Evolutionary conservation across 1,284 basidiomycete species (phyloP).

Genomic region (Fomitiporia mediterranea): DNA sequence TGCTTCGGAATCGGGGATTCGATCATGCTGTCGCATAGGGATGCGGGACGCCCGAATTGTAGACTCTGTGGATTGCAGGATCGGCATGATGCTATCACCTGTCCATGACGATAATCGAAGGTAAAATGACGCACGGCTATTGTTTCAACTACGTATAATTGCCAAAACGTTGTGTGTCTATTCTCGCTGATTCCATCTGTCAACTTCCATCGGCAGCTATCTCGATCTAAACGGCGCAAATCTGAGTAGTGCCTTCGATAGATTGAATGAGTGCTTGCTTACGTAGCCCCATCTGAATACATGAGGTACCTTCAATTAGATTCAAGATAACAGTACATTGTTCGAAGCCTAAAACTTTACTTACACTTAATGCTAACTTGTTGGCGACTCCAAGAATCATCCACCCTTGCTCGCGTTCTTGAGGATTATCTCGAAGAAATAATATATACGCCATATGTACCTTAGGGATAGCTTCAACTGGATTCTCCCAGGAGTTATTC

Average conservation of each 20-base stretch:
- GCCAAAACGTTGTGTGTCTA: constrained; percentile 60
- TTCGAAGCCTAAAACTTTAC: constrained; percentile 22
- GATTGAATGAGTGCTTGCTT: constrained; percentile 25
- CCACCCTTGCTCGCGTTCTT: constrained; percentile 46
- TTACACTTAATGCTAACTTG: constrained; percentile 52
- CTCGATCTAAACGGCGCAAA: constrained; percentile 44
- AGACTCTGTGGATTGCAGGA: constrained; percentile 44
- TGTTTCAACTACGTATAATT: constrained; percentile 53
- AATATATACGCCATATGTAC: constrained; percentile 53
- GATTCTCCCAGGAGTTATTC: background rate
- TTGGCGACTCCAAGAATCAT: constrained; percentile 53
- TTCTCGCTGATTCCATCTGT: constrained; percentile 39
- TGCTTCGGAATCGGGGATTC: constrained; percentile 54
- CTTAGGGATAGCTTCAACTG: constrained; percentile 29
- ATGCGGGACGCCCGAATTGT: constrained; percentile 56
- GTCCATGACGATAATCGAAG: background rate
- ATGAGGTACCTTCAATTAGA: background rate
- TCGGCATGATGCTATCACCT: background rate
- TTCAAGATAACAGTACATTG: background rate
- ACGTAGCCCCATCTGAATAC: constrained; percentile 65
- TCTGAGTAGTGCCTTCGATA: background rate
- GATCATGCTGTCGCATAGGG: constrained; percentile 46
- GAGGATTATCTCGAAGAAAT: constrained; percentile 48
- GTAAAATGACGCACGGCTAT: constrained; percentile 44
- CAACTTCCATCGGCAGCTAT: constrained; percentile 54